These are phyloP conservation scores for Prunus davidiana DNA, from an alignment of 306 rosid species.

Conservation along the genomic window DNA sequence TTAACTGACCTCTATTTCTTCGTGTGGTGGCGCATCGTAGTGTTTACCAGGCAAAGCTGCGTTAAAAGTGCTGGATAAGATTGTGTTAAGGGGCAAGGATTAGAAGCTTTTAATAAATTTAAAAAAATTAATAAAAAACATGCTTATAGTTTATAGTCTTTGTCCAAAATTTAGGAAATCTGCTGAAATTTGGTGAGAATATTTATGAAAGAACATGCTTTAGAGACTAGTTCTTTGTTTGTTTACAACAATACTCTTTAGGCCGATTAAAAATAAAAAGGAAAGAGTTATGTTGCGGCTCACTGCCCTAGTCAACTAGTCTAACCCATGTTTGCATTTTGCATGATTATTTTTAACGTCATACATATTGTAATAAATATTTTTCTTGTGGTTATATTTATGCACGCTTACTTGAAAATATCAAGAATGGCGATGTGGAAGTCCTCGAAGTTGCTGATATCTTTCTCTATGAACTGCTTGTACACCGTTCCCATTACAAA, in stretches of 20 bases:
- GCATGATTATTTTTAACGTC: too few relatives aligned
- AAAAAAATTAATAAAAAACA: too few relatives aligned
- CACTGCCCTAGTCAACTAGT: too few relatives aligned
- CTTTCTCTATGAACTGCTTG: slow-evolving; percentile 29
- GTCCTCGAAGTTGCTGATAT: background rate
- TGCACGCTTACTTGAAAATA: slow-evolving; percentile 43
- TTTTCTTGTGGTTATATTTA: background rate
- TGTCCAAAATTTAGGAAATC: background rate
- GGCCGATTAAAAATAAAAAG: background rate
- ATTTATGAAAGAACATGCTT: background rate
- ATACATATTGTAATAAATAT: background rate
- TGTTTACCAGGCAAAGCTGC: slow-evolving; percentile 60
- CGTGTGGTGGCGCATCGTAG: slow-evolving; percentile 38
- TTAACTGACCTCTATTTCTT: slow-evolving; percentile 38
- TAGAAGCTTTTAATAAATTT: background rate
- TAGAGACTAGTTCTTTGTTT: background rate
- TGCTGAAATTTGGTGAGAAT: too few relatives aligned
- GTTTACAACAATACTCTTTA: background rate
- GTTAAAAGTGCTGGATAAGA: slow-evolving; percentile 43
- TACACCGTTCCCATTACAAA: slow-evolving; percentile 27
- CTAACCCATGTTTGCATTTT: too few relatives aligned
- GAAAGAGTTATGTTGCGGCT: too few relatives aligned
- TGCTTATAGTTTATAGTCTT: too few relatives aligned
- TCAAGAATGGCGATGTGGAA: slow-evolving; percentile 62
- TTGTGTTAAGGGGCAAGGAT: background rate